Percentiles rank a stretch among this genome's conserved stretches.
These are phyloP conservation scores for Coemansia interrupta DNA, from an alignment of 192 early-diverging fungal genomes.

Conservation along the genomic window DNA sequence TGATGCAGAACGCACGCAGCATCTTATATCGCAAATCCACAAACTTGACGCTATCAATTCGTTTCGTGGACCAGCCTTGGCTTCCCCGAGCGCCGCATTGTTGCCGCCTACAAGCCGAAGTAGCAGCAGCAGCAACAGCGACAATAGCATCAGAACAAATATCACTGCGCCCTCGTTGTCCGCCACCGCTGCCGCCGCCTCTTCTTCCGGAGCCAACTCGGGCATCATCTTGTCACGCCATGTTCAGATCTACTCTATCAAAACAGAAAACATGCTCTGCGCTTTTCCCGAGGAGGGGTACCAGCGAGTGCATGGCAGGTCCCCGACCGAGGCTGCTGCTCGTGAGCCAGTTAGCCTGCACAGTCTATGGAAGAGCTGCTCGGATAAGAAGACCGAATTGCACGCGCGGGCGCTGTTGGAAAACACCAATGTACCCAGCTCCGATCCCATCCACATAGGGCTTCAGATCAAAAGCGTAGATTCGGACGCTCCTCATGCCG, in stretches of 20 bases:
- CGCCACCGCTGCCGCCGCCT: conserved; percentile 1
- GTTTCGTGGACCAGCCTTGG: conserved; percentile 6
- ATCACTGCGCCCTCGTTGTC: background rate
- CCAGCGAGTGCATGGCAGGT: conserved; percentile 25
- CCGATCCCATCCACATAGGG: conserved; percentile 39
- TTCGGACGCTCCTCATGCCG: conserved; percentile 2
- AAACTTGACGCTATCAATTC: conserved; percentile 27
- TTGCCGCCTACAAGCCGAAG: conserved; percentile 1
- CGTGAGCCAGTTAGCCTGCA: conserved; percentile 17
- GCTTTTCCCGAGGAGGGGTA: conserved; percentile 50
- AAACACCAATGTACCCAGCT: conserved; percentile 12
- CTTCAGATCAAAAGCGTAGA: conserved; percentile 22
- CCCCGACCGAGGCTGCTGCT: conserved; percentile 17
- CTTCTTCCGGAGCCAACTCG: background rate
- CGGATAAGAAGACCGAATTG: conserved; percentile 18
- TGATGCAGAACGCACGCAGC: conserved; percentile 32
- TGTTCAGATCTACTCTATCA: conserved; percentile 44
- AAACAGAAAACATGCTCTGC: conserved; percentile 34
- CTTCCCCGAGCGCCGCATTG: background rate
- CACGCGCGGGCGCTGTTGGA: conserved; percentile 29
- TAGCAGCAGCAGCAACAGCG: conserved; percentile 9
- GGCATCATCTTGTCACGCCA: conserved; percentile 39
- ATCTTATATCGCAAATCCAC: conserved; percentile 39
- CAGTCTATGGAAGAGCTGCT: conserved; percentile 27
- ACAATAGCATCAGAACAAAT: background rate